These are phyloP conservation scores for Haematococcus lacustris DNA, from an alignment of 139 green algal genomes.

Conservation along the genomic window DNA sequence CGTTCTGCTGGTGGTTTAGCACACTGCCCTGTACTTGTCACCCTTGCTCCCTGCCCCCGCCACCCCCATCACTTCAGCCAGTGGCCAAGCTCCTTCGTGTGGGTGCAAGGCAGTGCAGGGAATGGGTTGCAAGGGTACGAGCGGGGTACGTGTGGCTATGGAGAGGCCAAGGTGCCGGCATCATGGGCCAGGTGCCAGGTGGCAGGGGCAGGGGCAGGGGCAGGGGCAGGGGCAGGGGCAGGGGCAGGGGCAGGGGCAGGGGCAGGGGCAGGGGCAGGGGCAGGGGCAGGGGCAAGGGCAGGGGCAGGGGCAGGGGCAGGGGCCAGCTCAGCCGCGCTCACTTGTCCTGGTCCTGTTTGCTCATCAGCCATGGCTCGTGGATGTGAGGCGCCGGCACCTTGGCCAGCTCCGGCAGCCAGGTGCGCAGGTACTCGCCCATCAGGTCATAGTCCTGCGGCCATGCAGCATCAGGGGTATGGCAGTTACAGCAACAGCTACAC, in stretches of 20 bases:
- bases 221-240: neutral
- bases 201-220: neutral
- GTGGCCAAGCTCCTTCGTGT: too few species aligned
- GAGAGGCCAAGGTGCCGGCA: neutral
- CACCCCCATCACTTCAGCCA: too few species aligned
- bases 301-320: too few species aligned
- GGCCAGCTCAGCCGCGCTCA: neutral
- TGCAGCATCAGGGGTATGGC: neutral
- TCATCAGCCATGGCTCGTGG: slow-evolving; percentile 79
- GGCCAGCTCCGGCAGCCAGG: slow-evolving; percentile 85
- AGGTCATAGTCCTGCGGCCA: slow-evolving; percentile 80
- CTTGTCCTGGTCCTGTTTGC: slow-evolving; percentile 45
- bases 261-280: too few species aligned
- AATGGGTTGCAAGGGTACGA: too few species aligned
- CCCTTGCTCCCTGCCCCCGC: neutral
- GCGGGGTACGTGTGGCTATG: neutral
- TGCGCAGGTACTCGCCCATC: slow-evolving; percentile 78
- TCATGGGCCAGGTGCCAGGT: neutral
- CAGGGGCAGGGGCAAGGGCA: too few species aligned
- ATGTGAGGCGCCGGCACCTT: slow-evolving; percentile 57
- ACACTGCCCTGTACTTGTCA: neutral
- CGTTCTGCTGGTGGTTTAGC: neutral
- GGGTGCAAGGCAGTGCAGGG: too few species aligned
- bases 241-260: too few species aligned
- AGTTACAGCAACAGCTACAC: neutral